Conservation (phyloP, 768 basidiomycete species). For the Porpolomopsis calyptriformis region DNA sequence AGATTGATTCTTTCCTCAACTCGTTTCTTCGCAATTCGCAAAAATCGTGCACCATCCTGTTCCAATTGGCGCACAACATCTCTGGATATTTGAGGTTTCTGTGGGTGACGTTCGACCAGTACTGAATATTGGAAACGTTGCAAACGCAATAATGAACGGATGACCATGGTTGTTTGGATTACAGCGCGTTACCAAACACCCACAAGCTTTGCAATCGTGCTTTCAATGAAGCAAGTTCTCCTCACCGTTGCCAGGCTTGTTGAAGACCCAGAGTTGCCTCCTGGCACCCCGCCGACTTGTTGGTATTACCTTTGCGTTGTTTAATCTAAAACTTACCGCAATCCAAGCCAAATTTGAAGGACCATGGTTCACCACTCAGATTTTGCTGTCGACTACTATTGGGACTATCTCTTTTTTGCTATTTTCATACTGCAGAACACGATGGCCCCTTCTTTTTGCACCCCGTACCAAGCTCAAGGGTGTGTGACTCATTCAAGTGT, state of each 20-base stretch:
- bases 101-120: too few relatives aligned
- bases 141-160: too few relatives aligned
- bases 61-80: slow-evolving; percentile 17
- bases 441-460: slow-evolving; percentile 86
- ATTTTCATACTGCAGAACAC: slow-evolving; percentile 80
- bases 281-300: slow-evolving; percentile 58
- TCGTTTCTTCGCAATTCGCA: slow-evolving; percentile 44
- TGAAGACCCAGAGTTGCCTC: slow-evolving; percentile 36
- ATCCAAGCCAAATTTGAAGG: slow-evolving; percentile 68
- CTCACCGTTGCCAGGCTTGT: neutral
- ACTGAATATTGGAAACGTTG: neutral
- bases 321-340: neutral
- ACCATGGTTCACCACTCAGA: slow-evolving; percentile 92
- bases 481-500: slow-evolving; percentile 20
- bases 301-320: slow-evolving; percentile 16
- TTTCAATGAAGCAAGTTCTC: neutral
- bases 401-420: slow-evolving; percentile 73
- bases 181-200: neutral
- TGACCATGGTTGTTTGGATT: neutral
- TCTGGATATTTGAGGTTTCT: neutral
- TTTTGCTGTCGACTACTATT: slow-evolving; percentile 64
- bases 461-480: slow-evolving; percentile 94
- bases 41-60: slow-evolving; percentile 38
- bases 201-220: neutral
- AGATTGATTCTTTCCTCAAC: slow-evolving; percentile 39